Conservation (phyloP, 73 alveolate genomes). For the Loxodes magnus region DNA sequence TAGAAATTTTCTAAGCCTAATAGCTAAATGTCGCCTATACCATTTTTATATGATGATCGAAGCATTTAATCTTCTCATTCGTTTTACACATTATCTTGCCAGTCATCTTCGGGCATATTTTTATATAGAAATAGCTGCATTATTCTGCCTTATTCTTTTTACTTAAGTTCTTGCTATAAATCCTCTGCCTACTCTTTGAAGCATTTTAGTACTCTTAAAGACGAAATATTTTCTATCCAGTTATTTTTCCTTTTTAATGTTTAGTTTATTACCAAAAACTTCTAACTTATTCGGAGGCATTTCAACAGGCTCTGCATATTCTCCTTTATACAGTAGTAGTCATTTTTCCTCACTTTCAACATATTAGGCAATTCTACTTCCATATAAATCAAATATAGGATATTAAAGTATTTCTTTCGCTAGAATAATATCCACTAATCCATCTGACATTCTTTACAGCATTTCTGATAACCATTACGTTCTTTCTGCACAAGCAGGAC, state of each 20-base stretch:
- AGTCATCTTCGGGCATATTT: neutral
- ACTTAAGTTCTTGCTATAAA: constrained; percentile 4
- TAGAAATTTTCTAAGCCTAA: neutral
- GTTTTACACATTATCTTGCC: neutral
- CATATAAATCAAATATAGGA: constrained; percentile 6
- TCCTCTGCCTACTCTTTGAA: constrained; percentile 32
- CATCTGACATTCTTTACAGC: constrained; percentile 49
- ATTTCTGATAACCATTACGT: constrained; percentile 43
- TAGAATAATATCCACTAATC: constrained; percentile 30
- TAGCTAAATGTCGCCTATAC: neutral
- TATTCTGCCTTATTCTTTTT: neutral
- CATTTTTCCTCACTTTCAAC: constrained; percentile 1
- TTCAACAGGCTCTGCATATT: neutral
- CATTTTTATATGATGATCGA: neutral
- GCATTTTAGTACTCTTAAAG: constrained; percentile 10
- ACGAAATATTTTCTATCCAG: constrained; percentile 17
- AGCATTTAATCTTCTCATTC: neutral
- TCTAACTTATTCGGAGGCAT: constrained; percentile 14
- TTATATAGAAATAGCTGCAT: neutral
- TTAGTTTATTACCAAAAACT: constrained; percentile 26
- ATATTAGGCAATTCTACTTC: neutral
- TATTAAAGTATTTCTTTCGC: constrained; percentile 12
- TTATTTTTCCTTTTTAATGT: constrained; percentile 29
- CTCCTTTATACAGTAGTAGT: constrained; percentile 1
- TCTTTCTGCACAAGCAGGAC: constrained; percentile 72